Conservation (phyloP, 148 eudicot genomes). For the Amaranthus cruentus region DNA sequence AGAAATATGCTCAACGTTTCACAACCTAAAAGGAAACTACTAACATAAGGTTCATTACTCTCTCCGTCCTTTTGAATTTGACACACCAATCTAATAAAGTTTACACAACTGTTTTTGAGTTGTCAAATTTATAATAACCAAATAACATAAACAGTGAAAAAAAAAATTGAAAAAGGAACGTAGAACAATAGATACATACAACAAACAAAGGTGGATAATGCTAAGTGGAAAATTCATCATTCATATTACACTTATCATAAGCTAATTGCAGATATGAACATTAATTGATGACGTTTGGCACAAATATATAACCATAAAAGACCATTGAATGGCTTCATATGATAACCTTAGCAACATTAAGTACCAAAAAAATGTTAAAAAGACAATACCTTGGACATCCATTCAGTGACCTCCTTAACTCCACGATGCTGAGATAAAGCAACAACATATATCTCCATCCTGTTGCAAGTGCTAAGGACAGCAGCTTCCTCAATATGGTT, state of each 20-base stretch:
- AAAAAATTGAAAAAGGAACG: no score
- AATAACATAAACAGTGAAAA: no score
- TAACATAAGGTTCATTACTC: background rate
- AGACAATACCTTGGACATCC: constrained; percentile 87
- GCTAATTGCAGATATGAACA: no score
- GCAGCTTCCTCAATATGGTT: constrained; percentile 99
- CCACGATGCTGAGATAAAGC: constrained; percentile 95
- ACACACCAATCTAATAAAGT: no score
- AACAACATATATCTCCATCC: constrained; percentile 97
- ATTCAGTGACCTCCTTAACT: constrained; percentile 94
- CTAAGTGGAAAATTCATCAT: no score
- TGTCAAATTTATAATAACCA: no score
- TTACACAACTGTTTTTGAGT: no score
- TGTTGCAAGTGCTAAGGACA: constrained; percentile 89
- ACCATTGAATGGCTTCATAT: background rate
- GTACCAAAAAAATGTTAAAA: background rate
- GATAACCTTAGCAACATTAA: no score
- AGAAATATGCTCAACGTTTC: background rate
- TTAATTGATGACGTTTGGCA: background rate
- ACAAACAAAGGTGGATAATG: no score
- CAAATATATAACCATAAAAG: background rate
- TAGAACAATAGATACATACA: no score
- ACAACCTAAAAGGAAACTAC: background rate
- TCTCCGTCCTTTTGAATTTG: no score
- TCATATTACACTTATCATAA: no score